Base-by-base conservation (phyloP, 176 grass and related monocot genomes). In the Oryza nivara region DNA sequence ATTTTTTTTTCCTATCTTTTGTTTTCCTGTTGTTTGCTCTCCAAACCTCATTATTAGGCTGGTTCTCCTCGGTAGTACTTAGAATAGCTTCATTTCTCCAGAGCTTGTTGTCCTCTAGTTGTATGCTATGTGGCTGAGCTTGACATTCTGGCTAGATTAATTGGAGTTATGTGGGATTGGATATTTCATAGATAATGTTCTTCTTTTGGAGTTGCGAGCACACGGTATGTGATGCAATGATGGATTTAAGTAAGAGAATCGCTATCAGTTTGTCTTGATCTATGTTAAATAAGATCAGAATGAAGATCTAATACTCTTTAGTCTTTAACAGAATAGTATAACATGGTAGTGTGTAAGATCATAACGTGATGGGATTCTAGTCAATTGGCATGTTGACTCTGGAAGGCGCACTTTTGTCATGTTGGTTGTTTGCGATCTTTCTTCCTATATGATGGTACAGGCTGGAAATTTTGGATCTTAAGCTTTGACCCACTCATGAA, bases 21-120 rank as follows among this genome's bases (percentile, higher is more conserved):
- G 54, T 64, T 74, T 40, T 65, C 56, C 77, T 32, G 16, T 83
- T 77, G 54, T 86, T 82, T 82, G 72, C 46, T 77, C 12, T 12
- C 73, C 83, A 58, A 19, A 73, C 34, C 82, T 41, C 45, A 36
- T 58, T 73, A 46, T 56, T 84, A 73, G 75, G 34, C 4, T 68
- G 47, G 11, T 68, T 86, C 72, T 79, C 36, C 60, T 51, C 13
- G 30, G 19, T 49, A 36, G 28, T 72, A 77, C 65, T 45, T 63
- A 58, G 43, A 76, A 80, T 41, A 71, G 15, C 8, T 65, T 72
- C 51, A 41, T 85, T 89, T 64, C 30, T 74, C 64, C 41, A 15
- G 85, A 45, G 36, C 40, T 75, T 51, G 15, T n/a, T 4, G 48
- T 86, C 69, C 84, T 68, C 70, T 43, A 68, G 46, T 44, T 75